These are phyloP conservation scores for Podochytrium sp. DNA, from an alignment of 192 early-diverging fungal species.

Conservation along the genomic window DNA sequence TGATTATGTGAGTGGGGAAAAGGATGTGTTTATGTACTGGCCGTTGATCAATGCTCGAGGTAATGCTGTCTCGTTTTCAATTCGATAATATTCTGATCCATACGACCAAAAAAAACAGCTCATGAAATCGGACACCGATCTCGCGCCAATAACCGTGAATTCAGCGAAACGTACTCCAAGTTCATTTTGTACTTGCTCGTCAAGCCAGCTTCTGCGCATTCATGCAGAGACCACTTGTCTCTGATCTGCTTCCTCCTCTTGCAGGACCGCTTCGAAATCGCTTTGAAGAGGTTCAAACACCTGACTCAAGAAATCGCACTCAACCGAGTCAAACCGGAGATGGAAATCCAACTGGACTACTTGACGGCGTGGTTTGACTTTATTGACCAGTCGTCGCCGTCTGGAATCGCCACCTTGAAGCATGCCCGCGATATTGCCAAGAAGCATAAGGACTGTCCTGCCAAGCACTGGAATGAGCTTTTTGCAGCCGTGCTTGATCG, in stretches of 20 bases:
- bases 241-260: constrained; percentile 26
- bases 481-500: constrained; percentile 1
- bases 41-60: constrained; percentile 30
- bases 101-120: not conserved
- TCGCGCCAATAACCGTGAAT: constrained; percentile 23
- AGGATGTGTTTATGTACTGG: constrained; percentile 23
- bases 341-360: constrained; percentile 26
- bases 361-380: constrained; percentile 22
- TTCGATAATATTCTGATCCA: not conserved
- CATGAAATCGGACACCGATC: constrained; percentile 20
- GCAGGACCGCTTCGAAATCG: constrained; percentile 25
- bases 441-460: constrained; percentile 11
- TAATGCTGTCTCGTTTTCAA: not conserved
- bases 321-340: not conserved
- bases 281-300: not conserved
- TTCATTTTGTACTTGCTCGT: constrained; percentile 18
- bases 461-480: constrained; percentile 22
- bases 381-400: not conserved
- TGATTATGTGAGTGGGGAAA: not conserved
- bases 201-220: constrained; percentile 1
- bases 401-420: not conserved
- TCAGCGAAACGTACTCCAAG: constrained; percentile 3
- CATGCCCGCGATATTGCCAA: constrained; percentile 1
- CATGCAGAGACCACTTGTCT: constrained; percentile 4
- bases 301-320: not conserved